A percentile compares a stretch with the other conserved stretches of the same genome.
phyloP scores from a whole-genome alignment of 1,284 basidiomycete genomes.

The Anthracocystis setariae region DNA sequence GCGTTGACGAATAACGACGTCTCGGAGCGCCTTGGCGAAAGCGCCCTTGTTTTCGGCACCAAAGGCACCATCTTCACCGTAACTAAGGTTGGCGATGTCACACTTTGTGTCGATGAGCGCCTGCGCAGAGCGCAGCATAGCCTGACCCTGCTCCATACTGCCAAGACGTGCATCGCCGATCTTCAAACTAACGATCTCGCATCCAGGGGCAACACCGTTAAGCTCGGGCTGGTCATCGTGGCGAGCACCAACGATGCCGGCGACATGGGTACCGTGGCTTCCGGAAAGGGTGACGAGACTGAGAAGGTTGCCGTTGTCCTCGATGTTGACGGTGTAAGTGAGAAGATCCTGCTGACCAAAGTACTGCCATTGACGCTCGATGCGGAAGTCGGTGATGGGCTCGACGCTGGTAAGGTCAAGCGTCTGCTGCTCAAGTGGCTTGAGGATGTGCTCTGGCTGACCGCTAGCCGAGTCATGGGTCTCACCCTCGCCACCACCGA shows the following conservation, averaged over 20 bases:
- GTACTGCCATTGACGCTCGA: slow-evolving; percentile 62
- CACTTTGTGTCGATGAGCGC: slow-evolving; percentile 66
- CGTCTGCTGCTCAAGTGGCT: slow-evolving; percentile 33
- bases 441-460: slow-evolving; percentile 44
- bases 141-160: slow-evolving; percentile 68
- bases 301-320: slow-evolving; percentile 56
- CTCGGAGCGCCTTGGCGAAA: slow-evolving; percentile 61
- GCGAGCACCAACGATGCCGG: slow-evolving; percentile 66
- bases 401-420: slow-evolving; percentile 58
- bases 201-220: slow-evolving; percentile 67
- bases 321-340: slow-evolving; percentile 67
- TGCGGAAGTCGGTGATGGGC: slow-evolving; percentile 65
- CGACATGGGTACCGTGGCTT: slow-evolving; percentile 68
- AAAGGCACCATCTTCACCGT: slow-evolving; percentile 67
- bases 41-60: slow-evolving; percentile 66
- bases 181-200: slow-evolving; percentile 65
- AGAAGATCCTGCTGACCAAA: slow-evolving; percentile 67
- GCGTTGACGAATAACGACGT: slow-evolving; percentile 62
- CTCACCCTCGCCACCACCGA: slow-evolving; percentile 67
- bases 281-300: slow-evolving; percentile 66
- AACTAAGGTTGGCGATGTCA: slow-evolving; percentile 68
- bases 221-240: slow-evolving; percentile 59
- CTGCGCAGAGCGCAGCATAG: slow-evolving; percentile 67
- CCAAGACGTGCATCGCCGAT: slow-evolving; percentile 63
- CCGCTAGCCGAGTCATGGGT: slow-evolving; percentile 53